phyloP scores from a whole-genome alignment of 2,329 filamentous ascomycete genomes.

The Cytospora piceicola region DNA sequence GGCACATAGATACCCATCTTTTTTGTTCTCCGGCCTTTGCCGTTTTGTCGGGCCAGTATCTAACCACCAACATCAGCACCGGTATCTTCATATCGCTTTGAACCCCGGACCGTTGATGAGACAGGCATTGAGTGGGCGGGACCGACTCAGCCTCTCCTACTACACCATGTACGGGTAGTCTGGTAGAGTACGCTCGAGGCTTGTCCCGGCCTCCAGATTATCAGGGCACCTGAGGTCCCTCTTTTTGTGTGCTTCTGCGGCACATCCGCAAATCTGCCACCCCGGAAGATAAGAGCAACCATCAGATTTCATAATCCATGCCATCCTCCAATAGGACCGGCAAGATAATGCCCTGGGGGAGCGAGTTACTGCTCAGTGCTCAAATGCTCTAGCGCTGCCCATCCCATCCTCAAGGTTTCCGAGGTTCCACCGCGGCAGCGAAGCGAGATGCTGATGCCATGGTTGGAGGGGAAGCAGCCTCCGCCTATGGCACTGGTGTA shows the following conservation, averaged over 20 bases:
- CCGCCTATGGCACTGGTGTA: background rate
- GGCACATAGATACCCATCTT: background rate
- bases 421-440: background rate
- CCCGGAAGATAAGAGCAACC: background rate
- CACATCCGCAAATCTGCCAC: background rate
- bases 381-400: background rate
- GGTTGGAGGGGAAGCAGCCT: background rate
- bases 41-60: background rate
- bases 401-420: background rate
- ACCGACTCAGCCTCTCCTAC: background rate
- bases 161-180: background rate
- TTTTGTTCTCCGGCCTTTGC: background rate
- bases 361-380: background rate
- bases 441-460: slow-evolving; percentile 1
- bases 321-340: background rate
- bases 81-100: background rate
- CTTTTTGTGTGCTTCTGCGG: background rate
- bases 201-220: background rate
- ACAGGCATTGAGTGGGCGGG: background rate
- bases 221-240: too few species aligned
- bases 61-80: background rate
- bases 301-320: background rate
- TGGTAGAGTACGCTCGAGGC: too few species aligned
- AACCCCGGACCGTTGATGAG: background rate
- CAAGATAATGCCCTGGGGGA: background rate